A percentile compares a stretch with the other conserved stretches of the same genome.
Evolutionary conservation across 306 rosid species (phyloP).

Genomic region (Lathyrus oleraceus): DNA sequence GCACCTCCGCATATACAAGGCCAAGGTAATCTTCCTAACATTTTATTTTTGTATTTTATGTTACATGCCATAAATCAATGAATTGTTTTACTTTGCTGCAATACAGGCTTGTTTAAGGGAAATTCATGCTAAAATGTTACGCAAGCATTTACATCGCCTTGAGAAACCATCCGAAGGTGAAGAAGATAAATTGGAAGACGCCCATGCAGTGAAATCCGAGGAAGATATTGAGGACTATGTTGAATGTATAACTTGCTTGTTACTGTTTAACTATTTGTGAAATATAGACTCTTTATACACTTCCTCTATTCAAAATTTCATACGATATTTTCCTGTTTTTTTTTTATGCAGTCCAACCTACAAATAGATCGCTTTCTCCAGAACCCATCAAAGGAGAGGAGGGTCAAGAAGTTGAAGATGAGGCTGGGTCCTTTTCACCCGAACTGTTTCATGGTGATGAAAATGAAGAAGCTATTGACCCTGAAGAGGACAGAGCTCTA

Average conservation of each 20-base stretch:
- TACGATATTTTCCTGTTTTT: background rate
- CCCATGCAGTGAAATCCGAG: constrained; percentile 38
- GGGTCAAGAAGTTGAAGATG: constrained; percentile 56
- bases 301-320: background rate
- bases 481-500: constrained; percentile 86
- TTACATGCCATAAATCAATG: background rate
- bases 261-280: background rate
- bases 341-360: constrained; percentile 28
- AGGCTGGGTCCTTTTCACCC: constrained; percentile 87
- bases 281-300: background rate
- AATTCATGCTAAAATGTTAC: constrained; percentile 84
- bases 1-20: constrained; percentile 84
- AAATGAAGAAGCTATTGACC: constrained; percentile 80
- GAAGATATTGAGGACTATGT: constrained; percentile 50
- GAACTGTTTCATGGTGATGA: constrained; percentile 82
- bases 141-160: constrained; percentile 67
- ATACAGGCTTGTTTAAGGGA: constrained; percentile 87
- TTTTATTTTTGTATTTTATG: constrained; percentile 7
- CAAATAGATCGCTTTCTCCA: constrained; percentile 66
- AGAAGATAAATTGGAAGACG: constrained; percentile 53
- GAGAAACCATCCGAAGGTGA: constrained; percentile 61
- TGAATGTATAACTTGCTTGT: constrained; percentile 45
- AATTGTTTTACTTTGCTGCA: constrained; percentile 28
- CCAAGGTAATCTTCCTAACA: constrained; percentile 65
- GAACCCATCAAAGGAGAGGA: constrained; percentile 59